A percentile compares a stretch with the other conserved stretches of the same genome.
phyloP scores from a whole-genome alignment of 2,329 filamentous ascomycete genomes.

The Pseudogymnoascus verrucosus region DNA sequence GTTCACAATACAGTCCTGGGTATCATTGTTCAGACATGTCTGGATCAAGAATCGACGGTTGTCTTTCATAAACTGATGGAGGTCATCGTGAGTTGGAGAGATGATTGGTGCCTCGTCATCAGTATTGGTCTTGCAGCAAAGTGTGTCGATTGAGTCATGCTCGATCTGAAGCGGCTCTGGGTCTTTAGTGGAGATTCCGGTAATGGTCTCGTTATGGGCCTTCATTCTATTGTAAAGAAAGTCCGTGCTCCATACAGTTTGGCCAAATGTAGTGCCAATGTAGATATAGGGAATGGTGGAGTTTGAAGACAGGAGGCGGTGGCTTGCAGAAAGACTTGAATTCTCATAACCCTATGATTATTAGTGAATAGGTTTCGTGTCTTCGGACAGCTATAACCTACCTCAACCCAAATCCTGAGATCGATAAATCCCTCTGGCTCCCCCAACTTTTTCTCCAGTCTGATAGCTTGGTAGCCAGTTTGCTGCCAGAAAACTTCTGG shows the following conservation, averaged over 20 bases:
- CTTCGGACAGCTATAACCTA: not conserved
- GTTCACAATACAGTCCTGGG: not conserved
- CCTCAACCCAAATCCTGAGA: not conserved
- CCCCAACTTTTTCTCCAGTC: not conserved
- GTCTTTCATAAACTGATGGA: not conserved
- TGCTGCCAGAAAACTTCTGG: not conserved
- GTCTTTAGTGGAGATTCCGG: not conserved
- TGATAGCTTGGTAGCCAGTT: not conserved
- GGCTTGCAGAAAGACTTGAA: not conserved
- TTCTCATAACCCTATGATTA: not conserved
- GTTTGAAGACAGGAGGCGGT: not conserved
- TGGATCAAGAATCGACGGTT: not conserved
- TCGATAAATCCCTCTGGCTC: not conserved
- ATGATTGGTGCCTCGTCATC: not conserved
- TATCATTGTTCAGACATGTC: not conserved
- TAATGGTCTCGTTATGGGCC: not conserved
- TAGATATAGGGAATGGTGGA: not conserved
- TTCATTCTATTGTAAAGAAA: not conserved
- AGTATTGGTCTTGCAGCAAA: not conserved
- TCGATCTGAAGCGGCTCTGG: not conserved
- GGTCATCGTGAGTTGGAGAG: not conserved
- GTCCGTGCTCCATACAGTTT: conserved; percentile 1
- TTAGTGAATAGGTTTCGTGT: not conserved
- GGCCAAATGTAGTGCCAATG: conserved; percentile 1
- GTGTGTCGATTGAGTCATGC: not conserved